Conservation (phyloP, 164 flowering plant species). For the Nelumbo lutea region DNA sequence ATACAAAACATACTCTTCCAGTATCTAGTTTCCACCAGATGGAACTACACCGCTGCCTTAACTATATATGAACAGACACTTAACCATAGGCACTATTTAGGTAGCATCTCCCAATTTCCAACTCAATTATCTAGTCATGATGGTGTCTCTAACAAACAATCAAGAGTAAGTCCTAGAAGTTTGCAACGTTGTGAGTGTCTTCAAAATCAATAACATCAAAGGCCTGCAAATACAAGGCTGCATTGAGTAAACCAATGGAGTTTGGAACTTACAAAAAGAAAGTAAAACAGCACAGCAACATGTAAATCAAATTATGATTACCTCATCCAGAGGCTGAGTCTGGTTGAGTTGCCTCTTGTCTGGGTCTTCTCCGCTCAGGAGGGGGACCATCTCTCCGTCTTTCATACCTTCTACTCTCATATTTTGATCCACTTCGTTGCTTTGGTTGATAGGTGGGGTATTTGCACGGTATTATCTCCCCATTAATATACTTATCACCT, state of each 20-base stretch:
- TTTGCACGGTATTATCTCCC: constrained; percentile 93
- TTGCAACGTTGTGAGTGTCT: not conserved
- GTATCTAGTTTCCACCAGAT: not conserved
- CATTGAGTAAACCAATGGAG: not conserved
- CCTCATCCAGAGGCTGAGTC: constrained; percentile 46
- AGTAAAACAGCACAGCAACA: not conserved
- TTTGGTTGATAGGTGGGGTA: constrained; percentile 94
- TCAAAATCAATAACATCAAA: not conserved
- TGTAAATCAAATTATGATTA: constrained; percentile 5
- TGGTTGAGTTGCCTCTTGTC: constrained; percentile 34
- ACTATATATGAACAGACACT: not conserved
- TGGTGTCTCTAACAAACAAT: not conserved
- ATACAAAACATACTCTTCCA: not conserved
- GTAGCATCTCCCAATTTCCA: not conserved
- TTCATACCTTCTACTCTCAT: constrained; percentile 67
- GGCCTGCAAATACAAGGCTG: not conserved
- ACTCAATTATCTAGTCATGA: not conserved
- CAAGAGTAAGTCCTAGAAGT: not conserved
- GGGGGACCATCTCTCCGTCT: constrained; percentile 81
- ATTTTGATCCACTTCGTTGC: constrained; percentile 53
- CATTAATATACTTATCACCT: constrained; percentile 93
- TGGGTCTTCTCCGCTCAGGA: constrained; percentile 46
- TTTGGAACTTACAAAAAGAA: not conserved
- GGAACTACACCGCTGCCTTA: not conserved
- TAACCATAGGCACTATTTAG: not conserved